Evolutionary conservation across 176 grass and related monocot genomes (phyloP).

Genomic region (Hyparrhenia diplandra): DNA sequence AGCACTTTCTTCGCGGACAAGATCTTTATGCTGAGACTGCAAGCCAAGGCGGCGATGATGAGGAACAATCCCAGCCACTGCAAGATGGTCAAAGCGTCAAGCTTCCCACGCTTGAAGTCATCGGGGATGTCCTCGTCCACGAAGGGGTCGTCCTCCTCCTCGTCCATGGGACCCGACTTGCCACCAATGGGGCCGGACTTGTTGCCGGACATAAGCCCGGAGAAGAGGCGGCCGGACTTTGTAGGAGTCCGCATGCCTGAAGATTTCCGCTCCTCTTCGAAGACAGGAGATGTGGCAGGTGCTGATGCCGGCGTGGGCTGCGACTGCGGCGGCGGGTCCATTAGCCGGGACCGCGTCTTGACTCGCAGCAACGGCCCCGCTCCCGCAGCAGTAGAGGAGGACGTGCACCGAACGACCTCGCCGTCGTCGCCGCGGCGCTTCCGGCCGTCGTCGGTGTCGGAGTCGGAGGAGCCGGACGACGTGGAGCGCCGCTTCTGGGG

Average conservation of each 20-base stretch:
- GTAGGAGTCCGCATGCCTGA: conserved; percentile 11
- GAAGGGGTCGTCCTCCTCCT: conserved; percentile 87
- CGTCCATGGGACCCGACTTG: conserved; percentile 54
- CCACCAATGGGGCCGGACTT: conserved; percentile 36
- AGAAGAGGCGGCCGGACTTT: conserved; percentile 44
- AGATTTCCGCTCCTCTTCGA: conserved; percentile 34
- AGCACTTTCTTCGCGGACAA: conserved; percentile 30
- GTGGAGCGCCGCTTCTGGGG: conserved; percentile 1
- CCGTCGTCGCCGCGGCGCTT: conserved; percentile 20
- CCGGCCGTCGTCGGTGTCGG: conserved; percentile 17
- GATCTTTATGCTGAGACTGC: conserved; percentile 40
- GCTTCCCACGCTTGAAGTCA: conserved; percentile 67
- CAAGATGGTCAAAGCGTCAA: conserved; percentile 55
- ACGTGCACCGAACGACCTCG: conserved; percentile 65
- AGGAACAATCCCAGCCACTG: conserved; percentile 68
- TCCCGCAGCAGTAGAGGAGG: conserved; percentile 33
- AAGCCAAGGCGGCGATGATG: conserved; percentile 51
- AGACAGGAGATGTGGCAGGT: not conserved
- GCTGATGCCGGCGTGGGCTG: not conserved
- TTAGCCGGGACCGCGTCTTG: conserved; percentile 81
- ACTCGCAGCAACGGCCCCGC: conserved; percentile 29
- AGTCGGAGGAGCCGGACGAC: conserved; percentile 18
- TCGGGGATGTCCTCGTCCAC: conserved; percentile 78
- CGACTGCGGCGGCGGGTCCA: conserved; percentile 58
- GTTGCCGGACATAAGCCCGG: conserved; percentile 38